Percentiles rank a stretch among this genome's conserved stretches.
phyloP scores from a whole-genome alignment of 2,329 filamentous ascomycete species.

The Claviceps maximensis region DNA sequence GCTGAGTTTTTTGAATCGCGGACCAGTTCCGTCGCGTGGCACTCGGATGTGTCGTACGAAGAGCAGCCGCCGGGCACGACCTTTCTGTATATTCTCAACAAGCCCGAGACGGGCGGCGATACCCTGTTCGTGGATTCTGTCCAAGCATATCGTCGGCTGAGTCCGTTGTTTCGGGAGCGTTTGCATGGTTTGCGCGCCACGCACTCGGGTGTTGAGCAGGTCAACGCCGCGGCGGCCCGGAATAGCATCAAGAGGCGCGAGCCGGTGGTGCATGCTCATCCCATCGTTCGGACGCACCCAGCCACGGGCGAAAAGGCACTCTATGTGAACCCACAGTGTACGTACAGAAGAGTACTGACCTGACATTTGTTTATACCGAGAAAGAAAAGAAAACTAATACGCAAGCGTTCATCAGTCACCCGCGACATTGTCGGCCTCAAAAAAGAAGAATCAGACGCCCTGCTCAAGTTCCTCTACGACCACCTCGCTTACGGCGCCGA shows the following conservation, averaged over 20 bases:
- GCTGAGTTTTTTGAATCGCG: slow-evolving; percentile 50
- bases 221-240: slow-evolving; percentile 49
- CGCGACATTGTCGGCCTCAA: slow-evolving; percentile 71
- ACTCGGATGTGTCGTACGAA: slow-evolving; percentile 82
- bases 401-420: slow-evolving; percentile 41
- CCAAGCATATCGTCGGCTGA: slow-evolving; percentile 70
- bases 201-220: slow-evolving; percentile 75
- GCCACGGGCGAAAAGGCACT: slow-evolving; percentile 73
- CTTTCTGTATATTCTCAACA: slow-evolving; percentile 79
- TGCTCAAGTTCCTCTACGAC: slow-evolving; percentile 57
- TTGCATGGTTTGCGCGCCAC: slow-evolving; percentile 69
- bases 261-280: slow-evolving; percentile 61
- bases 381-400: background rate
- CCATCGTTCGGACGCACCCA: slow-evolving; percentile 69
- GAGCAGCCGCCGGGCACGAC: slow-evolving; percentile 80
- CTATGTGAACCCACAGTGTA: slow-evolving; percentile 73
- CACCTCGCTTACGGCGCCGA: slow-evolving; percentile 45
- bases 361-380: too few relatives aligned
- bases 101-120: slow-evolving; percentile 67
- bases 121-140: slow-evolving; percentile 71
- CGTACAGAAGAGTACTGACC: too few relatives aligned
- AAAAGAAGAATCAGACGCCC: slow-evolving; percentile 69
- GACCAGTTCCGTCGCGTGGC: slow-evolving; percentile 77
- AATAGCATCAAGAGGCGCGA: slow-evolving; percentile 64
- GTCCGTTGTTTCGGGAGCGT: slow-evolving; percentile 63